Base-by-base conservation (phyloP, 192 early-diverging fungal genomes). In the Coemansia sp. region DNA sequence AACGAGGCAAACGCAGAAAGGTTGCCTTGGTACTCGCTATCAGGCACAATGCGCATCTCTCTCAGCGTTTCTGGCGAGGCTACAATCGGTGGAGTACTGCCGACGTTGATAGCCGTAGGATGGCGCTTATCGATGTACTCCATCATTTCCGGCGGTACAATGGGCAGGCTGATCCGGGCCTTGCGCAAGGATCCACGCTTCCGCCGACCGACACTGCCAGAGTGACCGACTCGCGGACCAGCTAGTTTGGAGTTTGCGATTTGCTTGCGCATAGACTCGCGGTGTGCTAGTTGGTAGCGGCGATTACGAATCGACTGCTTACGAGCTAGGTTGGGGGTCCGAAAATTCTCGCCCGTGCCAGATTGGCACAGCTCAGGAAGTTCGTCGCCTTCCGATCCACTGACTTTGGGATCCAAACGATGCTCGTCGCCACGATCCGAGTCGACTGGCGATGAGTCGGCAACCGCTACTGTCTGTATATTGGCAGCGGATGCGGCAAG, bases 71-170 rank as follows among this genome's bases (percentile, higher is more conserved):
- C 73, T 1, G 78, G 66, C 58, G 78, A 72, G 33, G 73, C 78
- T 26, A 81, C 43, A 5, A 69, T n/a, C 12, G 78, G 69, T 14
- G 36, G 31, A 9, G 35, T 33, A 1, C 34, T 26, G 12, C 73
- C 72, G 35, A 81, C 73, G 18, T 6, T 35, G 28, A 81, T 64
- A 2, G 78, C 78, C 0, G 36, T 59, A 4, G 78, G 78, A 20
- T 81, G 75, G 66, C 78, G 70, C 45, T 37, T 64, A n/a, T 81
- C 66, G 20, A 81, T 66, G 37, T 75, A 75, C 12, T 81, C 73
- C 9, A 81, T 33, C 73, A 81, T 70, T 47, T 81, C 78, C 0
- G 66, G 78, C 31, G 78, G 78, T 13, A 81, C 73, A 34, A 81
- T 81, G 0, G 78, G 78, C 50, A 71, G 66, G 23, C 78, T 69